Evolutionary conservation across 495 filamentous ascomycete species (phyloP), one percentile per base, ranked within the genome.

Genomic region (Talaromyces borbonicus): DNA sequence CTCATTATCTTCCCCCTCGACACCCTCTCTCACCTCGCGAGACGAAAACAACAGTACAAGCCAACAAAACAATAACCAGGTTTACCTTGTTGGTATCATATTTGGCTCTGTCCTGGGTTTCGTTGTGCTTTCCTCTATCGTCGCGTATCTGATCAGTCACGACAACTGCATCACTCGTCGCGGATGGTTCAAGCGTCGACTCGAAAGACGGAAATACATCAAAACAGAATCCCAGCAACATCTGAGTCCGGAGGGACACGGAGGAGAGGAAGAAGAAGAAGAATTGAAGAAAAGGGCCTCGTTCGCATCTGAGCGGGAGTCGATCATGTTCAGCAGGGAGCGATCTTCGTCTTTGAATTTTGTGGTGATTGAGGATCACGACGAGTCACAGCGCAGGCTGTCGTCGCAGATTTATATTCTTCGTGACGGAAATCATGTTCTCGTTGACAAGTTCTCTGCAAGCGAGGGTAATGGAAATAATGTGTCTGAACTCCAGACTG

Each of bases 271-370:
- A 6, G 43, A 46, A 19, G 25, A 46, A 35, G 43, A 46, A 35
- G 18, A 29, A 0, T 8, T 46, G 3, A 46, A 29, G n/a, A 46
- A 46, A 25, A 29, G 43, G 16, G 30, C 43, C 11, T 46, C 43
- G 19, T 46, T 46, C 19, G 16, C 44, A 4, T 55, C 54, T 2
- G 58, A 59, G 29, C 56, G 60, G 6, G 51, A 46, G 8, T 61
- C 60, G 4, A 27, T 63, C 29, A 59, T 59, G 52, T 58, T 62
- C 43, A 56, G 52, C 26, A 51, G 53, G 16, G 56, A 52, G 19
- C 50, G 46, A 20, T 55, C 61, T 11, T 59, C 61, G 1, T 58
- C 56, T 8, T 35, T 60, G 19, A 42, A 52, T 2, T 52, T 52
- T 15, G 41, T 56, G 42, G 37, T 60, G 11, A 31, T 46, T 8